Evolutionary conservation across 2,329 filamentous ascomycete genomes (phyloP).

Genomic region (Fusarium sp.): DNA sequence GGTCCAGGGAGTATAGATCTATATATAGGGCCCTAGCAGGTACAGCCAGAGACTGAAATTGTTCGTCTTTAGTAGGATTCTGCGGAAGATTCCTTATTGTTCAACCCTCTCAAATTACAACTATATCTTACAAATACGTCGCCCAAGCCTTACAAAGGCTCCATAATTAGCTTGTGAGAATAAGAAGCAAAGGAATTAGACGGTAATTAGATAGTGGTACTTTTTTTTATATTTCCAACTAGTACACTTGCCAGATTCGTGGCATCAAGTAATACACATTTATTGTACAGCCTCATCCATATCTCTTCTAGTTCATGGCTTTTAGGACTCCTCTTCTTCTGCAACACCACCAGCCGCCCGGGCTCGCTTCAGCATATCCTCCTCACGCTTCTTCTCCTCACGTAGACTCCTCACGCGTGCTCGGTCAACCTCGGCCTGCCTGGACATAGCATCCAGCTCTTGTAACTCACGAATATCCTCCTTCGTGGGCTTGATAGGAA

Average conservation of each 20-base stretch:
- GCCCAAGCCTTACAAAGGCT: neutral
- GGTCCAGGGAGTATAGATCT: constrained; percentile 27
- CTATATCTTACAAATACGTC: neutral
- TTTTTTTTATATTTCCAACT: constrained; percentile 43
- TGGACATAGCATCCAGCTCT: constrained; percentile 67
- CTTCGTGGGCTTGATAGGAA: constrained; percentile 66
- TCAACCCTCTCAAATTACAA: neutral
- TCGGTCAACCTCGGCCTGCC: constrained; percentile 67
- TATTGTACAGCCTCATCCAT: constrained; percentile 49
- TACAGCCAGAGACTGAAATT: constrained; percentile 10
- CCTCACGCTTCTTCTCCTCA: constrained; percentile 72
- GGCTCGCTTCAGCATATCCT: constrained; percentile 62
- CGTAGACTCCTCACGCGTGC: constrained; percentile 65
- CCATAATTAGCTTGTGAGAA: neutral
- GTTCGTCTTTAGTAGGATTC: neutral
- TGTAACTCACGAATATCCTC: constrained; percentile 72
- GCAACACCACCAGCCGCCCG: constrained; percentile 56
- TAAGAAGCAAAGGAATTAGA: neutral
- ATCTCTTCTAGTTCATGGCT: neutral
- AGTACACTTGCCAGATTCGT: constrained; percentile 47
- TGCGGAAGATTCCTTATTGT: neutral
- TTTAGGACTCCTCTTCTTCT: constrained; percentile 52
- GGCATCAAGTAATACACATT: constrained; percentile 47
- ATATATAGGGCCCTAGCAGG: constrained; percentile 4
- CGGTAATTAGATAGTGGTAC: constrained; percentile 17